Base-by-base conservation (phyloP, 352 stramenopile species). In the Globisporangium apiculatum region DNA sequence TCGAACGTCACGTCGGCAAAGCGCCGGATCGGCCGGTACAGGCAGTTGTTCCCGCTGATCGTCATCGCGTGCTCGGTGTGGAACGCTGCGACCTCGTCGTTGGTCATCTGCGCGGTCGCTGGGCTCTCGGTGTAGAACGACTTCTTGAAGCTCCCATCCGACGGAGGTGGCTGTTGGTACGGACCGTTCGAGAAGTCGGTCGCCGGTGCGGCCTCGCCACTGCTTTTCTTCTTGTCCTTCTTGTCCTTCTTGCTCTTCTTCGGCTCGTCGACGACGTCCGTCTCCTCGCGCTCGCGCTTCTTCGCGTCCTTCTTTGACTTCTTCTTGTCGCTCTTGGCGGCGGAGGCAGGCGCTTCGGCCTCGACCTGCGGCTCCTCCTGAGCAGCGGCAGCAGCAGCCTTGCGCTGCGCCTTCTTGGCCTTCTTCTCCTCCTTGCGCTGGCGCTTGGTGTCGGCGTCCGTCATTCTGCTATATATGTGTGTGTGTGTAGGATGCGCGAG, bases 41-140 rank as follows among this genome's bases (percentile, higher is more conserved):
- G 89, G 59, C 79, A 95, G 57, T 90, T 72, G 67, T 91, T 81
- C 61, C 84, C 84, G 55, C 75, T 90, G 49, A 94, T 84, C 51
- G 76, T 91, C 82, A 94, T 91, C 58, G 90, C 70, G 61, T 94
- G 74, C 48, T 75, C 64, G 53, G 90, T 72, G 66, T 97, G 94
- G 78, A 96, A 96, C 55, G 83, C 89, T 7, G 79, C 49, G 48
- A 91, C 74, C 41, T 96, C 81, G 1, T 84, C 76, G 53, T 96
- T 75, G 15, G 83, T 87, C 76, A 85, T 86, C 61, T 74, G 87
- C 59, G 58, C 79, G 3, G 80, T 89, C 42, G 80, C 69, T 53
- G 73, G 66, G 64, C 75, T 83, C 52, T 94, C 83, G 37, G 73
- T 74, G 72, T 97, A 96, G 60, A 94, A 94, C 17, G 81, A 60